Percentiles rank a stretch among this genome's conserved stretches.
Evolutionary conservation across 345 rosid species (phyloP).

Genomic region (Chamaenerion angustifolium): DNA sequence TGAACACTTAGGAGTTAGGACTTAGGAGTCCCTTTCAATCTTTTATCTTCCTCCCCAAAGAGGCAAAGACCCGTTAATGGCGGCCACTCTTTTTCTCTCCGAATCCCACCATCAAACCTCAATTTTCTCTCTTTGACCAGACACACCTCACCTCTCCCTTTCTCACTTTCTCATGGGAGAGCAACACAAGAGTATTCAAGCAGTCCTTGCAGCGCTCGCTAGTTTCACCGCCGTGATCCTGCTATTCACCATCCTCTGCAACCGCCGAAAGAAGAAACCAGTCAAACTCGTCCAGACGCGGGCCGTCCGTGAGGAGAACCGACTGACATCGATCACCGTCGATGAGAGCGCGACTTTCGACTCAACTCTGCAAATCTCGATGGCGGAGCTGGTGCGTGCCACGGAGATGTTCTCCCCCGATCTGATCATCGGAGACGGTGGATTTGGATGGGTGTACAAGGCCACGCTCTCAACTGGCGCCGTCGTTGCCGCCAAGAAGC

Average conservation of each 20-base stretch:
- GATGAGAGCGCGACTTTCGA: slow-evolving; percentile 48
- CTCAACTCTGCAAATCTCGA: slow-evolving; percentile 46
- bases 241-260: slow-evolving; percentile 21
- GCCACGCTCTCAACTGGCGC: slow-evolving; percentile 40
- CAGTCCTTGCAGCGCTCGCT: slow-evolving; percentile 13
- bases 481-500: slow-evolving; percentile 73
- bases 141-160: not conserved
- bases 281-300: slow-evolving; percentile 10
- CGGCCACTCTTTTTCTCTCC: not conserved
- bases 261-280: slow-evolving; percentile 5
- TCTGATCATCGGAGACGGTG: slow-evolving; percentile 74
- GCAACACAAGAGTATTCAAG: not conserved
- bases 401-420: slow-evolving; percentile 60
- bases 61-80: not conserved
- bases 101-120: not conserved
- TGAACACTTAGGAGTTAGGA: no score
- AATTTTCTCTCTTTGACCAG: not conserved
- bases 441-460: slow-evolving; percentile 73
- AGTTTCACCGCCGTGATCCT: slow-evolving; percentile 18
- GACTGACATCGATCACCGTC: slow-evolving; percentile 27
- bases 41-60: not conserved
- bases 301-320: slow-evolving; percentile 5
- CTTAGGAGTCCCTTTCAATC: no score
- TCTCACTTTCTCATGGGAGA: slow-evolving; percentile 10
- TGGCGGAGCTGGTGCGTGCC: slow-evolving; percentile 44